Evolutionary conservation across 2,329 filamentous ascomycete species (phyloP).

Genomic region (Alternaria panax): DNA sequence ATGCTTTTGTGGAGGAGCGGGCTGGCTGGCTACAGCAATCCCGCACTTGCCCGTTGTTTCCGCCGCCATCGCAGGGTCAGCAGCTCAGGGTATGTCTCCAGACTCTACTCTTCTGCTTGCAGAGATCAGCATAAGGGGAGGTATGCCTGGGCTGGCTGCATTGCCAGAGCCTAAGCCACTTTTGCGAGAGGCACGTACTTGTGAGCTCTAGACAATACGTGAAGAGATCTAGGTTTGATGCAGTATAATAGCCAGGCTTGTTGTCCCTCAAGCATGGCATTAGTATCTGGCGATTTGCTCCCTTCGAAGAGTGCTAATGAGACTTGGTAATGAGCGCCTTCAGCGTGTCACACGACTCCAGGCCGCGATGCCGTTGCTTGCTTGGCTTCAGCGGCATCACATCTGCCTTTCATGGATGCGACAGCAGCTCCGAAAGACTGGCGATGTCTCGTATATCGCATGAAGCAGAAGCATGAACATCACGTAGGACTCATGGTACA

Average conservation of each 20-base stretch:
- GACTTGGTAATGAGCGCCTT: neutral
- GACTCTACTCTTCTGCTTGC: neutral
- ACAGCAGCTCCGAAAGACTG: neutral
- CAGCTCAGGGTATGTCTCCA: neutral
- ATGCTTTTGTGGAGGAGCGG: neutral
- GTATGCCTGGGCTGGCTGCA: neutral
- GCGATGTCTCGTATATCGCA: neutral
- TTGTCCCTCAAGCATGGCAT: neutral
- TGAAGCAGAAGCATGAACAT: neutral
- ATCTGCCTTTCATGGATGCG: accelerated
- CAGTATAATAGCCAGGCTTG: neutral
- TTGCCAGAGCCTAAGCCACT: neutral
- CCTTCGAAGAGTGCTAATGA: neutral
- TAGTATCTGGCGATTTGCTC: neutral
- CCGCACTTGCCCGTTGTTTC: neutral
- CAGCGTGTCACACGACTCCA: neutral
- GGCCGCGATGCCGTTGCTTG: neutral
- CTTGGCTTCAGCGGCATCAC: neutral
- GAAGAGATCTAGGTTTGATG: neutral
- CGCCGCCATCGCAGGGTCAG: neutral
- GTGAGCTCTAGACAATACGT: neutral
- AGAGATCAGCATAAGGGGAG: no score
- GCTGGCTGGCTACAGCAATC: neutral
- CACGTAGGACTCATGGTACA: neutral
- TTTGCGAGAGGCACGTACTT: neutral